Evolutionary conservation across 2,329 filamentous ascomycete genomes (phyloP), one percentile per base, ranked within the genome.

Genomic region (Aspergillus sp.): DNA sequence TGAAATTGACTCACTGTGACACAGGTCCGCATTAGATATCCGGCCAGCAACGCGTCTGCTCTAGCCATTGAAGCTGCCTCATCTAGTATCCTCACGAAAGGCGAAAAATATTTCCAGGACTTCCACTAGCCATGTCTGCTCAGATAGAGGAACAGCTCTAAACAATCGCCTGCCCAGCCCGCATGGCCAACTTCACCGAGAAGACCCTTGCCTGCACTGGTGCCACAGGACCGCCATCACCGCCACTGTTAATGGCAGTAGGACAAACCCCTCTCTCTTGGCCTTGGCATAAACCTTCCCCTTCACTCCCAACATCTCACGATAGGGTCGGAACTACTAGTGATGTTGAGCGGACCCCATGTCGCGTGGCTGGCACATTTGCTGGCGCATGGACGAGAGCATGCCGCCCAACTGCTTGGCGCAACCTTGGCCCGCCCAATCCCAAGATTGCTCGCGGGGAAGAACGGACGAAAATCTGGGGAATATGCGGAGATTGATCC

Each of bases 401-500:
- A 19, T 28, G 48, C 60, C 53, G 49, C 49, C 47, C 55, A 58
- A 57, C 21, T 41, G 41, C 61, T 63, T 63, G 61, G 61, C 61
- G 45, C 13, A 3, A 63, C 58, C 61, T 63, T 63, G 61, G 61
- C 61, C 60, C 30, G 36, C 38, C 55, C n/a, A 60, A 51, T 60
- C 51, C 54, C 48, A 55, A 58, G 54, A 58, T 58, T 47, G 55
- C 25, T 60, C 54, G 61, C 61, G 57, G 61, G 57, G 60, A 41
- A 59, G 59, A 13, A 45, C 57, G 52, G 57, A 47, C 10, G 12
- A 43, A 17, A 50, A 21, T 38, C 59, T 61, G 52, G 56, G 47
- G 47, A n/a, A 45, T 52, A 28, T 45, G 58, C 43, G 60, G 52
- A 54, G 43, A 32, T 17, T 19, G 49, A 52, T 55, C 49, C 54